These are phyloP conservation scores for Rosellinia necatrix DNA, from an alignment of 2,329 filamentous ascomycete species.

Conservation along the genomic window DNA sequence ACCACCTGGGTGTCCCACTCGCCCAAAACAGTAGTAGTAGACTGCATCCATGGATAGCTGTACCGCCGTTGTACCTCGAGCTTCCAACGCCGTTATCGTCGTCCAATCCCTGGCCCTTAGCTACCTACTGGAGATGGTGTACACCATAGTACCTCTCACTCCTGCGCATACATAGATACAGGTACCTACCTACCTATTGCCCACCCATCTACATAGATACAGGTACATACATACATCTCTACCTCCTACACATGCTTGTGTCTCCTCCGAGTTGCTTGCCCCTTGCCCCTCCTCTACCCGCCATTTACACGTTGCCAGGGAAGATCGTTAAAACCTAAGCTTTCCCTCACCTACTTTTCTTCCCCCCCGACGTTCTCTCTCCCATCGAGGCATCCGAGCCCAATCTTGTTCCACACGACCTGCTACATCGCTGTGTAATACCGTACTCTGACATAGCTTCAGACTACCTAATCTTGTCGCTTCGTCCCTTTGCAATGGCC, in stretches of 20 bases:
- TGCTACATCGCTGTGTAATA: not conserved
- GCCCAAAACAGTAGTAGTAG: no score
- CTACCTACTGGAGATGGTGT: no score
- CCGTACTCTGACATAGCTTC: slow-evolving; percentile 10
- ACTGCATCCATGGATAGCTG: not conserved
- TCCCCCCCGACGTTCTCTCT: slow-evolving; percentile 8
- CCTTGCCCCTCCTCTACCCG: slow-evolving; percentile 23
- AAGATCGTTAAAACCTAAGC: slow-evolving; percentile 29
- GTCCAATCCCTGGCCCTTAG: no score
- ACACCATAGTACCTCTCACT: not conserved
- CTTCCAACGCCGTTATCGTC: no score
- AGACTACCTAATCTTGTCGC: slow-evolving; percentile 5
- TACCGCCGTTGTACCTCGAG: not conserved
- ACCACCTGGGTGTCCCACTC: not conserved
- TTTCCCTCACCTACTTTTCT: slow-evolving; percentile 30
- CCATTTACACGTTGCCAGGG: slow-evolving; percentile 28
- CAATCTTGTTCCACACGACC: not conserved
- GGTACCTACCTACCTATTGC: no score
- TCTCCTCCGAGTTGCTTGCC: not conserved
- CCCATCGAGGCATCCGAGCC: slow-evolving; percentile 2
- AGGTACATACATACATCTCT: no score
- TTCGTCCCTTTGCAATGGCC: slow-evolving; percentile 59
- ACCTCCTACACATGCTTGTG: slow-evolving; percentile 1
- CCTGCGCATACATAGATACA: no score
- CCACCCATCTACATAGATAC: no score